phyloP scores from a whole-genome alignment of 768 basidiomycete genomes.

The Macrolepiota albuminosa region DNA sequence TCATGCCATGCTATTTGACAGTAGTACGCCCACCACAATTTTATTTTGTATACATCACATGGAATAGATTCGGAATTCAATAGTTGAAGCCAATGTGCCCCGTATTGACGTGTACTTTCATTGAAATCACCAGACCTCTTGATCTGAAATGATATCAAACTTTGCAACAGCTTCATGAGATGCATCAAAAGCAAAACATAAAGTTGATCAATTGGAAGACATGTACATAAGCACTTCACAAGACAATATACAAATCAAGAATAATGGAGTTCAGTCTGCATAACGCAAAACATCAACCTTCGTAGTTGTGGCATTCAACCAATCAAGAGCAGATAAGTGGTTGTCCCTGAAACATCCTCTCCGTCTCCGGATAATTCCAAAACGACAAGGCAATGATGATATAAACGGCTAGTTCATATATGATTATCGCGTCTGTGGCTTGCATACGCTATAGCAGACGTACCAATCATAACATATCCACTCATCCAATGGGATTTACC shows the following conservation, averaged over 20 bases:
- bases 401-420: constrained; percentile 24
- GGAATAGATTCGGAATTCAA: too few species aligned
- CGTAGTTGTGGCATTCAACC: neutral
- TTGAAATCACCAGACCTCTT: too few species aligned
- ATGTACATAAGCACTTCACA: too few species aligned
- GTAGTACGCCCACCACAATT: too few species aligned
- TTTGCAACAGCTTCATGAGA: too few species aligned
- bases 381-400: constrained; percentile 32
- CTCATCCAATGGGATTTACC: constrained; percentile 48
- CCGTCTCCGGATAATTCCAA: constrained; percentile 36
- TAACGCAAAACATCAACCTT: neutral
- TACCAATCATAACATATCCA: constrained; percentile 32
- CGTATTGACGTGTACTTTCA: too few species aligned
- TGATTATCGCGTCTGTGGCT: neutral
- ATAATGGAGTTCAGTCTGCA: neutral
- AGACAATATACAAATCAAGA: neutral
- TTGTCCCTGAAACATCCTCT: constrained; percentile 24
- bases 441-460: constrained; percentile 6
- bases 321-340: neutral
- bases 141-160: too few species aligned
- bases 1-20: too few species aligned
- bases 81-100: too few species aligned
- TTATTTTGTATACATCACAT: too few species aligned
- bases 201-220: too few species aligned
- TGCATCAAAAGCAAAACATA: too few species aligned